These are phyloP conservation scores for Nepenthes gracilis DNA, from an alignment of 148 eudicot genomes.

Conservation along the genomic window DNA sequence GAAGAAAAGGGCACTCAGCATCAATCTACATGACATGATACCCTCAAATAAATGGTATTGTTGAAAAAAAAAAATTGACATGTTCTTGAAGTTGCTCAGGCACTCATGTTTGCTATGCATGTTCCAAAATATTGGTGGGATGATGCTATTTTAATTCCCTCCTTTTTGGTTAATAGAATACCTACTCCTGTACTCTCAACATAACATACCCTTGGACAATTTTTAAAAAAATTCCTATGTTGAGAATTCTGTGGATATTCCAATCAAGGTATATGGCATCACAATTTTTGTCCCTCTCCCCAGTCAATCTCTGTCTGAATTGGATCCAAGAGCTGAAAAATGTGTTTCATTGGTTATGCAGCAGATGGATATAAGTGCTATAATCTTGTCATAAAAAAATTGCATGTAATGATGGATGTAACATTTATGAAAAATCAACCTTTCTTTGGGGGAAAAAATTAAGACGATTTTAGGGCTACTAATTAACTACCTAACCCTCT, in stretches of 20 bases:
- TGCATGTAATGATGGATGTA: too few species aligned
- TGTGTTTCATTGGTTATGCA: slow-evolving; percentile 1
- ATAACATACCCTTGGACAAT: neutral
- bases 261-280: neutral
- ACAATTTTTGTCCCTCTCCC: neutral
- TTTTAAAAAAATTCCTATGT: neutral
- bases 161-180: neutral
- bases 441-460: too few species aligned
- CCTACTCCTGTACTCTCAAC: neutral
- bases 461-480: too few species aligned
- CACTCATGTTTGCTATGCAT: neutral
- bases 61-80: neutral
- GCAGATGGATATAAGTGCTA: neutral
- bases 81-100: neutral
- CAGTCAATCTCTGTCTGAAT: neutral
- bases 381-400: neutral
- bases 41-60: slow-evolving; percentile 1
- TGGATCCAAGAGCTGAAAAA: neutral
- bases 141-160: neutral
- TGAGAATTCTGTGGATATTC: neutral
- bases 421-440: too few species aligned
- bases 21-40: slow-evolving; percentile 1
- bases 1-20: neutral
- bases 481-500: too few species aligned
- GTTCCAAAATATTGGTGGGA: neutral